phyloP scores from a whole-genome alignment of 345 rosid species.

The Gossypium raimondii region DNA sequence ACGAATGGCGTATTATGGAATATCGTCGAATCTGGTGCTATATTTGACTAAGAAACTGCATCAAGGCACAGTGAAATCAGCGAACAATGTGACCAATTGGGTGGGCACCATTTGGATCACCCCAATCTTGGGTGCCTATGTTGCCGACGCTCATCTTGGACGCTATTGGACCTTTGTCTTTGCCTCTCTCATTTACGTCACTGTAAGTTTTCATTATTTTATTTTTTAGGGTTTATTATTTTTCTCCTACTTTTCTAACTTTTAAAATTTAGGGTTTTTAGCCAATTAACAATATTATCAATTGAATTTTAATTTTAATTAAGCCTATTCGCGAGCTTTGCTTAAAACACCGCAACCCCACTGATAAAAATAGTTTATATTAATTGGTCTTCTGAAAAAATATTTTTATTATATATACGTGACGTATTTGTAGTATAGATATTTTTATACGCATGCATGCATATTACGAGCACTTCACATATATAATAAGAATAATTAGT shows the following conservation, averaged over 20 bases:
- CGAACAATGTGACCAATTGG: slow-evolving; percentile 94
- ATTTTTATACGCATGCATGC: no score
- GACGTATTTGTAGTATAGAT: no score
- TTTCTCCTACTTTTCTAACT: no score
- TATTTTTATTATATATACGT: no score
- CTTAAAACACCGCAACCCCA: background rate
- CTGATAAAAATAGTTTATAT: background rate
- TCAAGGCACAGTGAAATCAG: slow-evolving; percentile 76
- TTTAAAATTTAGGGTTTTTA: no score
- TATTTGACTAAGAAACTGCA: slow-evolving; percentile 74
- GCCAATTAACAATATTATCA: no score
- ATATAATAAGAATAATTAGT: no score
- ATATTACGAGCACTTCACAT: no score
- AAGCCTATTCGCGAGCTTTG: background rate
- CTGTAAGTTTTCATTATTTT: slow-evolving; percentile 26
- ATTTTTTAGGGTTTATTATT: no score
- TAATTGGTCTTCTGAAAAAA: no score
- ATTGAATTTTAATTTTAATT: background rate
- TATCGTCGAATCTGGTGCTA: slow-evolving; percentile 68
- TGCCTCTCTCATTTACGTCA: slow-evolving; percentile 49
- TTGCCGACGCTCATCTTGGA: slow-evolving; percentile 86
- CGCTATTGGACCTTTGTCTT: slow-evolving; percentile 74
- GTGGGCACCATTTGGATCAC: slow-evolving; percentile 82
- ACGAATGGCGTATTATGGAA: slow-evolving; percentile 84
- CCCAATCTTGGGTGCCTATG: slow-evolving; percentile 79